Base-by-base conservation (phyloP, 2,329 filamentous ascomycete genomes). In the Talaromyces sp. region DNA sequence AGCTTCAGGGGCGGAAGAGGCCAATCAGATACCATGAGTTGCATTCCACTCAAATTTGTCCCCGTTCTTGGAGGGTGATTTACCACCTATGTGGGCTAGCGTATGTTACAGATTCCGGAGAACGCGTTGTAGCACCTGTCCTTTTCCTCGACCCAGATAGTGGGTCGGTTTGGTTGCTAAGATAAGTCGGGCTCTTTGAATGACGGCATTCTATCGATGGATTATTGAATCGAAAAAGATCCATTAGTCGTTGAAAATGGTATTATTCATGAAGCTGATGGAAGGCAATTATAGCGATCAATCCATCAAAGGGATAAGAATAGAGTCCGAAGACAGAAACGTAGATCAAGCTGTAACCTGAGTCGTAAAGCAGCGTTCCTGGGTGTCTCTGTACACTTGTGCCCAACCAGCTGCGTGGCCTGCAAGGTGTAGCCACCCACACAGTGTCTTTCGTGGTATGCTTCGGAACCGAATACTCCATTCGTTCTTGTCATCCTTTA, bases 1-100 rank as follows among this genome's bases (percentile, higher is more conserved):
- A 41, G 52, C 60, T 54, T 63, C 48, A 63, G 60, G 61, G 61
- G 61, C 39, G 54, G 33, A 41, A 54, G 22, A 62, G 47, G 14
- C 60, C 60, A 62, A 62, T 62, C 45, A 62, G 33, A 22, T 41
- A 33, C 11, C 47, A 27, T 62, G 35, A 43, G n/a, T 56, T 37
- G 5, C 50, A 54, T 54, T 52, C 31, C 22, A 31, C 13, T 35
- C 31, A 52, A 31, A 31, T 52, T 24, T 14, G 35, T 58, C 39
- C 33, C 56, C 39, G 16, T 43, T 31, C 39, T 58, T 33, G 35
- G 35, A 58, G 33, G 41, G 54, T 27, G 37, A 59, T 31, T 27
- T 14, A 59, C 56, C 13, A 16, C 19, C n/a, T 33, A 58, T 31
- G 11, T 16, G 24, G 27, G 35, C 37, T 59, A 59, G 37, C 22